A percentile compares a stretch with the other conserved stretches of the same genome.
Conservation (phyloP, 129 eudicot species). For the Artemisia tridentata region DNA sequence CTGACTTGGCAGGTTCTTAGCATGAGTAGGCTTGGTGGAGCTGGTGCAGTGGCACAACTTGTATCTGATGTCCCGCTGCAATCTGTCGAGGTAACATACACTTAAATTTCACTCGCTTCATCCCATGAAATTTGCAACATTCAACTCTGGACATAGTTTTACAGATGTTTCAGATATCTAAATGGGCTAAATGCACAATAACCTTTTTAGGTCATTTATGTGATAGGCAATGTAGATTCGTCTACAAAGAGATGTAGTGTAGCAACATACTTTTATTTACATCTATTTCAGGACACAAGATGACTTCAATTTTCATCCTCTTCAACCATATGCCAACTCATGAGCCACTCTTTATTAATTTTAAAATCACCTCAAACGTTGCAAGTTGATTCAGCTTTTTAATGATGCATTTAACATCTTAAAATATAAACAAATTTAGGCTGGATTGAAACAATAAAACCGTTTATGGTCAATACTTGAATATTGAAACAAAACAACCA, state of each 20-base stretch:
- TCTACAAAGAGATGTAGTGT: background rate
- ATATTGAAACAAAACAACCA: background rate
- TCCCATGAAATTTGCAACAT: background rate
- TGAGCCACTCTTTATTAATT: background rate
- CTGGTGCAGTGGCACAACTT: conserved; percentile 95
- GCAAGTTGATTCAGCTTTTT: background rate
- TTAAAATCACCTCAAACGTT: background rate
- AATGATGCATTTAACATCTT: background rate
- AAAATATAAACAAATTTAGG: background rate
- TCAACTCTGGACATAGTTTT: background rate
- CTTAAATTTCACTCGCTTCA: background rate
- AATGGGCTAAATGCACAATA: background rate
- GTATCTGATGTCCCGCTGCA: conserved; percentile 80
- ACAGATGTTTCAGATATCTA: background rate
- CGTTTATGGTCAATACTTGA: background rate
- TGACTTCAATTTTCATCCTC: background rate
- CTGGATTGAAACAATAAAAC: background rate
- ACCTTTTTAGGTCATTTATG: background rate
- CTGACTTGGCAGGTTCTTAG: conserved; percentile 68
- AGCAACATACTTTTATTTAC: no score
- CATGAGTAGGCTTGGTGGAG: conserved; percentile 99
- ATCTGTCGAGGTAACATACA: conserved; percentile 59
- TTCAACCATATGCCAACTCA: background rate
- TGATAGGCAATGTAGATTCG: background rate
- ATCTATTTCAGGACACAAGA: no score